Conservation (phyloP, 768 basidiomycete species). For the Panaeolus papilionaceus region DNA sequence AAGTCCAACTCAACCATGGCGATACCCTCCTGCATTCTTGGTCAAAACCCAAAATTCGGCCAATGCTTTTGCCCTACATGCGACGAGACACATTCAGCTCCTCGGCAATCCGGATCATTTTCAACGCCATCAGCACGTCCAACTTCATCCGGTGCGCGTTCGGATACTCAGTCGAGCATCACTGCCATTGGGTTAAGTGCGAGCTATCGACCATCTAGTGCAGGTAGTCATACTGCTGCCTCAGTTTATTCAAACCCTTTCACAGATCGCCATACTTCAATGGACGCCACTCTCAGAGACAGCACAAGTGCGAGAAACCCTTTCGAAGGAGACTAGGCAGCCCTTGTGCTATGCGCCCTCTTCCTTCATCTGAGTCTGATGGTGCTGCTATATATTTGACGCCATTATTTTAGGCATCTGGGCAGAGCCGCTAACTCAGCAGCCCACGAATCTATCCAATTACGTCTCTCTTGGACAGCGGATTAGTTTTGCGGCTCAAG, state of each 20-base stretch:
- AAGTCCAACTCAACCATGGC: background rate
- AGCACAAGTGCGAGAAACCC: background rate
- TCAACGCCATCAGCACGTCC: background rate
- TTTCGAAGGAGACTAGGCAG: background rate
- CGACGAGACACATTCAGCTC: background rate
- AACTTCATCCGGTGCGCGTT: background rate
- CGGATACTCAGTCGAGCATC: background rate
- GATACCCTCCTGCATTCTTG: background rate
- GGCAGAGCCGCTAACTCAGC: no score
- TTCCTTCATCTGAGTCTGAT: no score
- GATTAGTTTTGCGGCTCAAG: no score
- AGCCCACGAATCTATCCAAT: no score
- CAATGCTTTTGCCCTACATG: background rate
- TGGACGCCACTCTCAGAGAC: background rate
- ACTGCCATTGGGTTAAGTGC: background rate
- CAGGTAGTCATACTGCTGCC: background rate
- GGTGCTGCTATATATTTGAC: no score
- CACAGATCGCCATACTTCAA: background rate
- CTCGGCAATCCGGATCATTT: background rate
- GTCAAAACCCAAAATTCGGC: conserved; percentile 3
- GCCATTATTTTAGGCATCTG: no score
- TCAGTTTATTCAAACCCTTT: background rate
- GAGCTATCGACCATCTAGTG: background rate
- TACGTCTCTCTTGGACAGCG: no score
- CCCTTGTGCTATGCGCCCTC: background rate